Conservation (phyloP, 441 rosid species). For the Adansonia madagascariensis region DNA sequence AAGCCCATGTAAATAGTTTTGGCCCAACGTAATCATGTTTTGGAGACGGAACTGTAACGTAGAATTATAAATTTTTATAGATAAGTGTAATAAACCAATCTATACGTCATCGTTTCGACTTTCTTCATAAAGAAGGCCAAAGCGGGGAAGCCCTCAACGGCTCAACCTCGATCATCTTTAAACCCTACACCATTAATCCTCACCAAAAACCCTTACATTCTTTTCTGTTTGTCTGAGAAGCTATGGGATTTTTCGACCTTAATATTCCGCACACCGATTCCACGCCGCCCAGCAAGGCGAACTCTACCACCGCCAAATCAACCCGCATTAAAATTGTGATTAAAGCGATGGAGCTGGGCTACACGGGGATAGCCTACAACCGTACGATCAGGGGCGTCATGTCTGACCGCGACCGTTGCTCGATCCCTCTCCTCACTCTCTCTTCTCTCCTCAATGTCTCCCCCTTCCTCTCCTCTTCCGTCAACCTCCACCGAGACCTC, state of each 20-base stretch:
- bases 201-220: neutral
- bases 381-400: constrained; percentile 68
- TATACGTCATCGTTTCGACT: neutral
- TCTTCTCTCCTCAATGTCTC: constrained; percentile 61
- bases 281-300: constrained; percentile 34
- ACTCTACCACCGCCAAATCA: constrained; percentile 36
- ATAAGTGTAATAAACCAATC: neutral
- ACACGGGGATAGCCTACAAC: constrained; percentile 81
- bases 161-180: constrained; percentile 13
- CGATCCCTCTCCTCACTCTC: constrained; percentile 67
- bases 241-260: constrained; percentile 87
- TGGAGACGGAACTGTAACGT: no score
- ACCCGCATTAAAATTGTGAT: constrained; percentile 56
- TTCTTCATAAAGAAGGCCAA: neutral
- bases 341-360: constrained; percentile 89
- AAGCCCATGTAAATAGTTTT: neutral
- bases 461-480: constrained; percentile 70
- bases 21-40: neutral
- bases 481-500: constrained; percentile 71
- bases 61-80: no score
- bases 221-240: neutral
- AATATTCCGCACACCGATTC: constrained; percentile 58
- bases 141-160: neutral
- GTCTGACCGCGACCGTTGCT: constrained; percentile 77
- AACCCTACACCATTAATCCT: constrained; percentile 3